phyloP scores from a whole-genome alignment of 768 basidiomycete species.

The Floccularia luteovirens region DNA sequence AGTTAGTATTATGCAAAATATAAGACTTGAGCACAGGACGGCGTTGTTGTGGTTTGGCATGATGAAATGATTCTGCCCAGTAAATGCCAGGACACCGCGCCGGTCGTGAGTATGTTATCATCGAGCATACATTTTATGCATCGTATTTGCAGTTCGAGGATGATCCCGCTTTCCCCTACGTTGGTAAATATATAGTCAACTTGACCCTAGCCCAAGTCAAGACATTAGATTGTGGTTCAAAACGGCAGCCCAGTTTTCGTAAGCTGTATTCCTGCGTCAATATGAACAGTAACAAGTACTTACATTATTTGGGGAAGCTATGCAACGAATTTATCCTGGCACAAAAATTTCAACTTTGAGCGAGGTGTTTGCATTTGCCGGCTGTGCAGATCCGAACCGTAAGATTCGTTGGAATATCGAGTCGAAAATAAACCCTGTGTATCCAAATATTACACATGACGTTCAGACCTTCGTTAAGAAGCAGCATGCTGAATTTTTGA shows the following conservation, averaged over 20 bases:
- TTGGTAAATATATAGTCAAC: conserved; percentile 71
- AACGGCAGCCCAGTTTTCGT: conserved; percentile 54
- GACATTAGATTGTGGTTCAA: conserved; percentile 76
- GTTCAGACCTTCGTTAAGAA: conserved; percentile 55
- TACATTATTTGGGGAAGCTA: conserved; percentile 25
- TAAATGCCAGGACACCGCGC: conserved; percentile 66
- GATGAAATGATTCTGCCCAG: conserved; percentile 55
- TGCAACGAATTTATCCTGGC: conserved; percentile 59
- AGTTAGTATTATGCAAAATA: not conserved
- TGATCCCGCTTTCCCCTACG: conserved; percentile 65
- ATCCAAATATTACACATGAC: conserved; percentile 40
- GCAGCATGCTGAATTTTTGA: conserved; percentile 50
- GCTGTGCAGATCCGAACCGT: conserved; percentile 61
- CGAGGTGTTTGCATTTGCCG: conserved; percentile 71
- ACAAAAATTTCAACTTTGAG: conserved; percentile 65
- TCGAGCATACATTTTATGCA: not conserved
- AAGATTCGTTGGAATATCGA: conserved; percentile 71
- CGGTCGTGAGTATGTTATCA: conserved; percentile 36
- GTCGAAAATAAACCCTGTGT: conserved; percentile 60
- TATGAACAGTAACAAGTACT: not conserved
- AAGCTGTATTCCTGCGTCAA: conserved; percentile 14
- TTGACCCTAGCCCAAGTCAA: conserved; percentile 74
- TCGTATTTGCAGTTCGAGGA: conserved; percentile 31
- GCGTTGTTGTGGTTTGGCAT: conserved; percentile 74
- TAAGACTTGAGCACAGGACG: conserved; percentile 41